phyloP scores from a whole-genome alignment of 805 yeast genomes.

The Kodamaea leandrae region DNA sequence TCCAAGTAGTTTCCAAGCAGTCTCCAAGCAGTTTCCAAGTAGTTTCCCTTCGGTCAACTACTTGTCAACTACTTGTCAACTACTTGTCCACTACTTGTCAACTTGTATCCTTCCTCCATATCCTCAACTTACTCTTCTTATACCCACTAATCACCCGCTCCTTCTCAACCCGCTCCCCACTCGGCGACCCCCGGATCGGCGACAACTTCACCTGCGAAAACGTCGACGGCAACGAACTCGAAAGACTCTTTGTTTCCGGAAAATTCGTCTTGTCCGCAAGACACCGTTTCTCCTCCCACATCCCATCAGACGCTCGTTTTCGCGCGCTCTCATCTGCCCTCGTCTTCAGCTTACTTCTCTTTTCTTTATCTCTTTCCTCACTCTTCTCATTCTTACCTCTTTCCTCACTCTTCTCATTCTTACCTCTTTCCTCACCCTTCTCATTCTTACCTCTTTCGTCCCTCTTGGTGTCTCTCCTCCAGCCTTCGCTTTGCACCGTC shows the following conservation, averaged over 20 bases:
- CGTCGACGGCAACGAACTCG: no score
- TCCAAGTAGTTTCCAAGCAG: no score
- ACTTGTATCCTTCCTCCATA: slow-evolving; percentile 4
- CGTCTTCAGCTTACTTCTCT: not conserved
- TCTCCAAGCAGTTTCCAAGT: no score
- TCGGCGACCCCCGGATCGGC: slow-evolving; percentile 16
- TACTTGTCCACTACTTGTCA: not conserved
- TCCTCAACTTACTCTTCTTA: slow-evolving; percentile 13
- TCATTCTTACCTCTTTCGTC: not conserved
- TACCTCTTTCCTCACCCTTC: no score
- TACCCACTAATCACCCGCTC: slow-evolving; percentile 12
- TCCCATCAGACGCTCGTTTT: not conserved
- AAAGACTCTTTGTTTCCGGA: no score
- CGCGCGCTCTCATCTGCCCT: not conserved
- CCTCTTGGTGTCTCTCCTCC: not conserved
- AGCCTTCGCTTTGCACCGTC: slow-evolving; percentile 1
- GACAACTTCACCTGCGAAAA: slow-evolving; percentile 6
- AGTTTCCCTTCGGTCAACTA: no score
- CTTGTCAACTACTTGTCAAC: no score
- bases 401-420: not conserved
- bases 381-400: not conserved
- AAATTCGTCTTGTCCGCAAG: no score
- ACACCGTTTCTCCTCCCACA: not conserved
- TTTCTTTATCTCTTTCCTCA: not conserved
- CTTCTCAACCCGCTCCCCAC: slow-evolving; percentile 8